A percentile compares a stretch with the other conserved stretches of the same genome.
Conservation (phyloP, 345 rosid species). For the Eutrema heterophyllum region DNA sequence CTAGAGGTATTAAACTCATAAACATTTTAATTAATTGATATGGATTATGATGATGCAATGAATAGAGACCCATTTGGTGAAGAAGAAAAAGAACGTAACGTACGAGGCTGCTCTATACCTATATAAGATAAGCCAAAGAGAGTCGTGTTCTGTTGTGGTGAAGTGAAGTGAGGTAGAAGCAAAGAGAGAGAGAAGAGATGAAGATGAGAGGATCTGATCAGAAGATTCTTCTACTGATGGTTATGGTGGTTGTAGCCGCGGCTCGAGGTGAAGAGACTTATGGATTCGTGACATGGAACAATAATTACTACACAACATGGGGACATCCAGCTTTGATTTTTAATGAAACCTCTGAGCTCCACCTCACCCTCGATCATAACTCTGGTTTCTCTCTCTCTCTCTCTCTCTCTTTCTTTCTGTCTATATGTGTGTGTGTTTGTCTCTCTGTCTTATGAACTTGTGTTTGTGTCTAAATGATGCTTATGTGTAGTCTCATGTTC, state of each 20-base stretch:
- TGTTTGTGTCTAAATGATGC: background rate
- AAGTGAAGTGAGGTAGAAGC: conserved; percentile 16
- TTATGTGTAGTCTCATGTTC: conserved; percentile 7
- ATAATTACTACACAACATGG: conserved; percentile 27
- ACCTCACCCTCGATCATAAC: conserved; percentile 29
- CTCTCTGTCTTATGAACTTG: conserved; percentile 8
- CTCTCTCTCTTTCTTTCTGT: background rate
- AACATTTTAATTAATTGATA: background rate
- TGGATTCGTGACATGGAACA: conserved; percentile 34
- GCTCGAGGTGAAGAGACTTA: conserved; percentile 1
- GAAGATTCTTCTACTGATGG: conserved; percentile 10
- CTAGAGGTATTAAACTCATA: background rate
- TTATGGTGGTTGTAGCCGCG: background rate
- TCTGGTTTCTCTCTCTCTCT: conserved; percentile 21
- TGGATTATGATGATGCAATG: conserved; percentile 2
- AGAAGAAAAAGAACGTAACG: background rate
- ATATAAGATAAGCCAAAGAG: conserved; percentile 13
- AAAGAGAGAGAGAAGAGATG: conserved; percentile 9
- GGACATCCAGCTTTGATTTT: conserved; percentile 30
- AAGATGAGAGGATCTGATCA: conserved; percentile 15
- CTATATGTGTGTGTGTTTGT: background rate
- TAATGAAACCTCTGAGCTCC: conserved; percentile 34
- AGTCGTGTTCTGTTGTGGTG: conserved; percentile 7
- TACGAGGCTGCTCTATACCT: conserved; percentile 19
- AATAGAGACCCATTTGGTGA: conserved; percentile 12